phyloP scores from a whole-genome alignment of 2,329 filamentous ascomycete genomes.

The Aspergillus jensenii region DNA sequence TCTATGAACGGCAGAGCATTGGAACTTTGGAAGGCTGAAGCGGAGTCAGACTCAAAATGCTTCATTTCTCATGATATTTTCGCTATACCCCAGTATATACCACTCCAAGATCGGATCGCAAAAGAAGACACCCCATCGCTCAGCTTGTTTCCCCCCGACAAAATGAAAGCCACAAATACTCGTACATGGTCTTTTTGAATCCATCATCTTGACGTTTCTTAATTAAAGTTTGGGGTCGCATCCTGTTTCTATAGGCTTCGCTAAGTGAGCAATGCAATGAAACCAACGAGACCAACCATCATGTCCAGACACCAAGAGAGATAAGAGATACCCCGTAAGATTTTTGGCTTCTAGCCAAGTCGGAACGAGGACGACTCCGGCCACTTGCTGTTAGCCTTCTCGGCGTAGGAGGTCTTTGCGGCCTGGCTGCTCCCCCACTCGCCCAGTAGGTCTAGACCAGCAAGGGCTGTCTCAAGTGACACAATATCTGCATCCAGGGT shows the following conservation, averaged over 20 bases:
- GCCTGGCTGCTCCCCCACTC: constrained; percentile 52
- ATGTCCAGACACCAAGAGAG: background rate
- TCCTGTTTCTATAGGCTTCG: constrained; percentile 7
- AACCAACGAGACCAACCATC: constrained; percentile 1
- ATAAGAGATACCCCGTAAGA: background rate
- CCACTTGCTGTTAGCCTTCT: constrained; percentile 43
- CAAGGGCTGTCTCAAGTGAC: constrained; percentile 57
- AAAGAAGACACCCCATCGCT: background rate
- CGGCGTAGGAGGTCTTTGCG: constrained; percentile 51
- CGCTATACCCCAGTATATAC: constrained; percentile 24
- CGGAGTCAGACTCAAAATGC: background rate
- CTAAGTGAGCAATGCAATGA: constrained; percentile 1
- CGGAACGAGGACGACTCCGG: constrained; percentile 40
- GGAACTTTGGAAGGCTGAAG: background rate
- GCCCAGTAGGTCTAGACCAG: constrained; percentile 52
- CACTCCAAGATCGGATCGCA: constrained; percentile 5
- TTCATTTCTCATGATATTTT: background rate
- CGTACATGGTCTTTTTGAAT: constrained; percentile 6
- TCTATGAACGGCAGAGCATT: background rate
- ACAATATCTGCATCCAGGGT: constrained; percentile 54
- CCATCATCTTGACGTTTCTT: background rate
- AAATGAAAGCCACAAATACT: constrained; percentile 1
- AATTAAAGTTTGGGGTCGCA: background rate
- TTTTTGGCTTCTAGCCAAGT: constrained; percentile 20
- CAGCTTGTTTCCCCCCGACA: background rate